Evolutionary conservation across 2,329 filamentous ascomycete species (phyloP), one percentile per base, ranked within the genome.

Genomic region (Verticillium albo-atrum): DNA sequence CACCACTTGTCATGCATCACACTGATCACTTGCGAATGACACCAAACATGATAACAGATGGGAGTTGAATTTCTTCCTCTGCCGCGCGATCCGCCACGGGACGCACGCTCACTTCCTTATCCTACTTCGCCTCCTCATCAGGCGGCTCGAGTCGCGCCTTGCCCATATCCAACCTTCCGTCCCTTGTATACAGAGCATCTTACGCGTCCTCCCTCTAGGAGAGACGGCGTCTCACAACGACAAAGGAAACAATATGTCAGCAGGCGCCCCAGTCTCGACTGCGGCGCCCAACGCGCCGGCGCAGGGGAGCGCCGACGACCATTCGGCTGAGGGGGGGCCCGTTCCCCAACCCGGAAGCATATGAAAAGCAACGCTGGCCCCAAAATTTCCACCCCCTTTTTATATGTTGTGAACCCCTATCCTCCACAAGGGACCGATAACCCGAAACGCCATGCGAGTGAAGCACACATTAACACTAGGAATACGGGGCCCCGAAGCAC

Each of bases 391-490:
- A 47, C 47, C 54, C 59, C 47, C 50, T 54, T 57, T 57, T 50
- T 55, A 51, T 25, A 32, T 34, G 54, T 58, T 37, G 28, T n/a
- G 34, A 53, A 56, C 55, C 58, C 61, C 47, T 58, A n/a, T 63
- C 57, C 57, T 61, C 61, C 59, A 34, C 54, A 56, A 55, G 35
- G 37, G 37, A 47, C 20, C 37, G 20, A 47, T 25, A 47, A 47
- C 37, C 37, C 37, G 37, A 28, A 64, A 64, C 62, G 62, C 62
- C 62, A 56, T 64, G 61, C 59, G 56, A 55, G 17, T 27, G 54
- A 62, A 59, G 55, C 57, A 61, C 47, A 63, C 57, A 64, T 57
- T 61, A 61, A 63, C 57, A 64, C 53, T 60, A 63, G 55, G 23
- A 54, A 28, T 47, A 47, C 37, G 37, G n/a, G 17, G 20, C 37